Evolutionary conservation across 306 rosid species (phyloP).

Genomic region (Pachyrhizus erosus): DNA sequence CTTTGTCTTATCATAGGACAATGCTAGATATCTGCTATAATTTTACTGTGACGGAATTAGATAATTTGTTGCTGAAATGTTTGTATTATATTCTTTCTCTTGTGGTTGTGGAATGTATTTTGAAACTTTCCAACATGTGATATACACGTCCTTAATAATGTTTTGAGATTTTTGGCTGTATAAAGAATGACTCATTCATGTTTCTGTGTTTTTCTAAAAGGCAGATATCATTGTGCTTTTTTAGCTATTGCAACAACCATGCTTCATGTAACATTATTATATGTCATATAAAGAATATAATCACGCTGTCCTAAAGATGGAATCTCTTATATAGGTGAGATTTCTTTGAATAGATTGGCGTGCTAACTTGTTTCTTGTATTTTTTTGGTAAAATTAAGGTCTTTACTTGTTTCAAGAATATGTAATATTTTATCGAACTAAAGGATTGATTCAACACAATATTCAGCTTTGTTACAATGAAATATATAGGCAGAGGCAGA

Average conservation of each 20-base stretch:
- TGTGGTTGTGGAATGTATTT: conserved; percentile 17
- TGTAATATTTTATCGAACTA: background rate
- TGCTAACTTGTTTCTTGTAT: conserved; percentile 3
- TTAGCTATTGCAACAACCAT: conserved; percentile 15
- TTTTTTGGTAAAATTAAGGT: conserved; percentile 19
- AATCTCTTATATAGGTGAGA: background rate
- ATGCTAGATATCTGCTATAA: background rate
- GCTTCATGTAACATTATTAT: background rate
- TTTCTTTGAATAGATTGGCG: conserved; percentile 29
- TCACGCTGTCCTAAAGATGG: background rate
- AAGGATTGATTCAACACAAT: background rate
- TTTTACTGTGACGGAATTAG: background rate
- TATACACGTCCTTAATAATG: background rate
- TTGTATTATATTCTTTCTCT: background rate
- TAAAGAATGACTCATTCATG: background rate
- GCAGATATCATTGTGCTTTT: conserved; percentile 14
- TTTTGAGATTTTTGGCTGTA: background rate
- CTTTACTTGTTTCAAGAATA: background rate
- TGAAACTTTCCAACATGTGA: background rate
- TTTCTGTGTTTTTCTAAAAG: conserved; percentile 8
- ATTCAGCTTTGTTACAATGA: background rate
- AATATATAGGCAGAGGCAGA: background rate
- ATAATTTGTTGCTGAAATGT: background rate
- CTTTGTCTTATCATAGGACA: background rate
- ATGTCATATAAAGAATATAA: background rate